Conservation (phyloP, 2,329 filamentous ascomycete species). For the Sarocladium brachiariae region DNA sequence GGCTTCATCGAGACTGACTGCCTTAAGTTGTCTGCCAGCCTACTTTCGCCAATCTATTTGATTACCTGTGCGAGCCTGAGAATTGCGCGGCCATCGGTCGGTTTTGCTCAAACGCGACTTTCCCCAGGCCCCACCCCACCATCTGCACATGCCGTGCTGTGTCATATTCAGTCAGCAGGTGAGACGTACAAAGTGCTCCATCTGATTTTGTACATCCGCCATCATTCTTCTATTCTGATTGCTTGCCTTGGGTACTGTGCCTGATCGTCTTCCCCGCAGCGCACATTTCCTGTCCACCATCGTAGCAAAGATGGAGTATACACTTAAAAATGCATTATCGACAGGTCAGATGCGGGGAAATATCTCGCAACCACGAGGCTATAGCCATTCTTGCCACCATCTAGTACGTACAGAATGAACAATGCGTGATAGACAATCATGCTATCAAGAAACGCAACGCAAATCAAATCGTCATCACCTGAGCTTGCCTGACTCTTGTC, state of each 20-base stretch:
- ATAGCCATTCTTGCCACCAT: not conserved
- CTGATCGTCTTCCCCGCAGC: conserved; percentile 9
- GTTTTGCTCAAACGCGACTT: conserved; percentile 4
- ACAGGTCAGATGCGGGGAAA: conserved; percentile 8
- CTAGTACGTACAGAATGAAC: too few species aligned
- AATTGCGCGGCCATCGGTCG: not conserved
- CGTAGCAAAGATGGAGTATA: not conserved
- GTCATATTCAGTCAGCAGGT: conserved; percentile 6
- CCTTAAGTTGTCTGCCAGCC: not conserved
- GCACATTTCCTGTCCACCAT: not conserved
- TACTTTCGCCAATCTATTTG: conserved; percentile 4
- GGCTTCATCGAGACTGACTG: not conserved
- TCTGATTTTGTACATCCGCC: not conserved
- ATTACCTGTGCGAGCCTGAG: not conserved
- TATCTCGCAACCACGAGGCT: not conserved
- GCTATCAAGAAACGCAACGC: too few species aligned
- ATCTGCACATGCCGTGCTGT: conserved; percentile 5
- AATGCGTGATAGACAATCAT: too few species aligned
- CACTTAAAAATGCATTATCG: not conserved
- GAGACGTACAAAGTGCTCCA: not conserved
- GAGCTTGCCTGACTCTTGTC: too few species aligned
- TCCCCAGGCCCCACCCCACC: conserved; percentile 6
- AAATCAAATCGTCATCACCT: too few species aligned
- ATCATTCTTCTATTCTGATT: not conserved
- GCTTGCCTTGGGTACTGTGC: not conserved